Conservation (phyloP, 306 rosid genomes). For the Sicyos edulis region DNA sequence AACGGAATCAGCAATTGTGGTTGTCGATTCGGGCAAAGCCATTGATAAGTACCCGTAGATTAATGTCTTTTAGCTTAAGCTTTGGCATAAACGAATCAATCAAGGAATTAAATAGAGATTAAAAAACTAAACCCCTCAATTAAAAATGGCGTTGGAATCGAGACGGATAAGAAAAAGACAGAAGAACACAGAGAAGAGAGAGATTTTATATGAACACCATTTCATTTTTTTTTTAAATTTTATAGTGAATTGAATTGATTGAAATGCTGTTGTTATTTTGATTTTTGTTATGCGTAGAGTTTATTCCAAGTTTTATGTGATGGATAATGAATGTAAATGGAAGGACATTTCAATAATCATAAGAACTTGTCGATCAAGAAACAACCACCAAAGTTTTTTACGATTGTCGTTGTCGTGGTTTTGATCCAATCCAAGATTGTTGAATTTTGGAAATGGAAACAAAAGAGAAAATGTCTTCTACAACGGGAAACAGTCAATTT, state of each 20-base stretch:
- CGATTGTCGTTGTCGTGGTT: background rate
- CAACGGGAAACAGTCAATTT: no score
- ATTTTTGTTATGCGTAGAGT: background rate
- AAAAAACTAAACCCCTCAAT: background rate
- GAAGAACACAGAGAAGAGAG: constrained; percentile 11
- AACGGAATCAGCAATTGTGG: constrained; percentile 30
- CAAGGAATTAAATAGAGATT: background rate
- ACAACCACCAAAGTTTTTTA: background rate
- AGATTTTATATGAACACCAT: background rate
- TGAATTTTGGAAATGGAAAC: background rate
- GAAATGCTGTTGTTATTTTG: background rate
- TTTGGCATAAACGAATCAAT: constrained; percentile 27
- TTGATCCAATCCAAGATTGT: background rate
- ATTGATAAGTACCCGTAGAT: constrained; percentile 27
- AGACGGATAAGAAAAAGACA: constrained; percentile 30
- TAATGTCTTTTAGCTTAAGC: constrained; percentile 39
- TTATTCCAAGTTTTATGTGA: background rate
- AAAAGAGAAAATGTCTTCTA: background rate
- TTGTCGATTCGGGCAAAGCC: constrained; percentile 36
- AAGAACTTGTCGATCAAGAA: background rate
- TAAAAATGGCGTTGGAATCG: constrained; percentile 61
- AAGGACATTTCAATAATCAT: background rate
- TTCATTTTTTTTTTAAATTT: no score
- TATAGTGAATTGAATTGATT: no score
- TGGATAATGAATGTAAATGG: no score